These are phyloP conservation scores for Hypoxylon rickii DNA, from an alignment of 495 filamentous ascomycete genomes.

Conservation along the genomic window DNA sequence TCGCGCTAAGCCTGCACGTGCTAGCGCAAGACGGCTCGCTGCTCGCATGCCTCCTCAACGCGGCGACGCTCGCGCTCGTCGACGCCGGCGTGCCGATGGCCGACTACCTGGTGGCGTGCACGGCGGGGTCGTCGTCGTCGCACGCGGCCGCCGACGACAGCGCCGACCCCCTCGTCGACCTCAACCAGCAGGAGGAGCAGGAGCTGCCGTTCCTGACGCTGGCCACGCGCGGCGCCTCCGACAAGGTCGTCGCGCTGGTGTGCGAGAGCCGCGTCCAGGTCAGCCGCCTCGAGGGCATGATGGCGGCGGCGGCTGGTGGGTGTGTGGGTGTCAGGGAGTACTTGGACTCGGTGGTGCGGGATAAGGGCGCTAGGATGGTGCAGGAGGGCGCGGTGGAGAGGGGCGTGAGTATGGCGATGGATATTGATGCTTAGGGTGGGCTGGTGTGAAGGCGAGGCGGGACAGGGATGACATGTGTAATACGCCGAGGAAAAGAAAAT, in stretches of 20 bases:
- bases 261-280: constrained; percentile 85
- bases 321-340: constrained; percentile 84
- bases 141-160: constrained; percentile 64
- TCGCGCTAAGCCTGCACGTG: constrained; percentile 80
- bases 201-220: constrained; percentile 90
- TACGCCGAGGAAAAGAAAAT: not conserved
- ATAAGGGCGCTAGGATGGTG: constrained; percentile 67
- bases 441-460: too few relatives aligned
- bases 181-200: constrained; percentile 84
- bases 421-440: constrained; percentile 44
- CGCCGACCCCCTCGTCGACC: constrained; percentile 87
- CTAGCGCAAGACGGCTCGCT: constrained; percentile 91
- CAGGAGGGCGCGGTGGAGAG: constrained; percentile 58
- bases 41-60: constrained; percentile 88
- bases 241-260: constrained; percentile 76
- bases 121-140: constrained; percentile 74
- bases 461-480: not conserved
- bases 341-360: constrained; percentile 69
- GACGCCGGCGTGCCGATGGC: constrained; percentile 95
- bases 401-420: constrained; percentile 50
- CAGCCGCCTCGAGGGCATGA: constrained; percentile 82
- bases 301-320: constrained; percentile 88
- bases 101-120: constrained; percentile 87
- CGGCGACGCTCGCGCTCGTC: constrained; percentile 86
- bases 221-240: constrained; percentile 70